Conservation (phyloP, 768 basidiomycete species). For the Mycena floridula region DNA sequence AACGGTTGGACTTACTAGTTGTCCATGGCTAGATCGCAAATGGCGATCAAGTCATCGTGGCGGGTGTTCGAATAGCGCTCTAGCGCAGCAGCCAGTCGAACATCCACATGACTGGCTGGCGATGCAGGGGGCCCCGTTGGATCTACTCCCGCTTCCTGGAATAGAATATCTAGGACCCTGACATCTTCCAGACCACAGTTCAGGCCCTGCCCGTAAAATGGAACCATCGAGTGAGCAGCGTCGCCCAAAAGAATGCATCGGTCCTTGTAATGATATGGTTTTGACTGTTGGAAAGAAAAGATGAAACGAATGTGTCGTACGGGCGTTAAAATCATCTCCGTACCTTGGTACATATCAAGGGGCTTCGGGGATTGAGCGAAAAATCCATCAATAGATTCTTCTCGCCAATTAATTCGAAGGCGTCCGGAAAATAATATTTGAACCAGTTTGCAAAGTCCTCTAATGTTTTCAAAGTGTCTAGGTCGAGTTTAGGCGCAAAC, state of each 20-base stretch:
- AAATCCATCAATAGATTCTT: slow-evolving; percentile 73
- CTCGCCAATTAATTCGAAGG: slow-evolving; percentile 80
- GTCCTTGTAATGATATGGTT: slow-evolving; percentile 88
- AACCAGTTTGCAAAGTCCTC: slow-evolving; percentile 70
- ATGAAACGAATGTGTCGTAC: slow-evolving; percentile 9
- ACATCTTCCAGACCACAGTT: slow-evolving; percentile 99
- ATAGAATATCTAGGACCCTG: slow-evolving; percentile 72
- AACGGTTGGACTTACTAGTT: slow-evolving; percentile 76
- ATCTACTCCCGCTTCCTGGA: slow-evolving; percentile 66
- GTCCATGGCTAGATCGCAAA: slow-evolving; percentile 87
- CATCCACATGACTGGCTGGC: slow-evolving; percentile 38
- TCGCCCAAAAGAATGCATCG: slow-evolving; percentile 87
- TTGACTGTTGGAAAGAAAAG: slow-evolving; percentile 42
- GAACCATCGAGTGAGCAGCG: slow-evolving; percentile 98
- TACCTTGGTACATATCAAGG: slow-evolving; percentile 92
- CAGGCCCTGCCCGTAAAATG: slow-evolving; percentile 94
- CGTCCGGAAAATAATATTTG: slow-evolving; percentile 79
- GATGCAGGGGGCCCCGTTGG: slow-evolving; percentile 29
- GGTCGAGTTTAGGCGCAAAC: slow-evolving; percentile 78
- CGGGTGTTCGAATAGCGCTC: slow-evolving; percentile 74
- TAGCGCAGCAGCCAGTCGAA: slow-evolving; percentile 59
- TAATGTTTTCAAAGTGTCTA: slow-evolving; percentile 58
- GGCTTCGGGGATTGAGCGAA: slow-evolving; percentile 76
- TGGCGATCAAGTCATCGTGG: slow-evolving; percentile 85
- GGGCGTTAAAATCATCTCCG: slow-evolving; percentile 13